Base-by-base conservation (phyloP, 176 grass and related monocot genomes). In the Thinopyrum elongatum region DNA sequence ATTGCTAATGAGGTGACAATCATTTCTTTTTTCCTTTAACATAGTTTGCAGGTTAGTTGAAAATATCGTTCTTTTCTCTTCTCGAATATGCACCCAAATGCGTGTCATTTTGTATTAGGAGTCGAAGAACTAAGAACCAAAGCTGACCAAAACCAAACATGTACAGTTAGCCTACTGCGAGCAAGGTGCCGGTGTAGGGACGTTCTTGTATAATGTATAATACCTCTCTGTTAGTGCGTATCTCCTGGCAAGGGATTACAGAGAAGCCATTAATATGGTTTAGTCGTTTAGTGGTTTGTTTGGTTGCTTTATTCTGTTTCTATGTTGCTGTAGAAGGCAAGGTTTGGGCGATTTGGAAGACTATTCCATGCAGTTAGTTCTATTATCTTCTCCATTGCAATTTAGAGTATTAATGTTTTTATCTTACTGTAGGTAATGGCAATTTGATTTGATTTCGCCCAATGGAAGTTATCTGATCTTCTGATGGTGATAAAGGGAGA, bases 351-450 rank as follows among this genome's bases (percentile, higher is more conserved):
- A 70, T 62, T 71, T 77, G 63, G 8, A 81, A 82, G 71, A 63
- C 5, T 64, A n/a, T 28, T 80, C 7, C 12, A 53, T 73, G 36
- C 76, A 57, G 41, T 71, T 51, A 47, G 0, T 57, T 42, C 0
- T 41, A 1, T 22, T 76, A 21, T 76, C 46, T 63, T 85, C 62
- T 81, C 64, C 33, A 65, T 65, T 63, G 27, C 14, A 46, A 46
- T 28, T 47, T 30, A 44, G 25, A 69, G 13, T 68, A 49, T 87
- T 70, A 39, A 51, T 80, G 25, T 83, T 31, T 7, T 84, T 89
- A 21, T 89, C 60, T 62, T 89, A 22, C 53, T 80, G 19, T 34
- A 88, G 86, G 83, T 74, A 23, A 16, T 82, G 70, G 34, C 22
- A 73, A 73, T 74, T 67, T 88, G 57, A 87, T 74, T 47, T 15